Base-by-base conservation (phyloP, 768 basidiomycete species). In the Coprinopsis marcescibilis region DNA sequence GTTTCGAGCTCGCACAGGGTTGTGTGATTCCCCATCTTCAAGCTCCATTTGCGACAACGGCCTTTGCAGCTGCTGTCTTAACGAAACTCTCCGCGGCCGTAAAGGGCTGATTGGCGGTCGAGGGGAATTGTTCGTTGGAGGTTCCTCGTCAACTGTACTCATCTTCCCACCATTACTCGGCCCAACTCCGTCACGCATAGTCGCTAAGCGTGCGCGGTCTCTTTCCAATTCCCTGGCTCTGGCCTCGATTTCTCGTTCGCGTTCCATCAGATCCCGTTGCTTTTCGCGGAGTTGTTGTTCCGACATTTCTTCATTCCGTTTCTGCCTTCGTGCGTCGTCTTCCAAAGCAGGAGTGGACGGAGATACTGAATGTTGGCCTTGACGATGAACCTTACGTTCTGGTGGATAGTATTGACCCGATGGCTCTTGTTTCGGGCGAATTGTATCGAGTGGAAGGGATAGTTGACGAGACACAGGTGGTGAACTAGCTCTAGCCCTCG, bases 181-280 rank as follows among this genome's bases (percentile, higher is more conserved):
- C 11, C 27, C 50, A 35, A 50, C 48, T 15, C 59, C 64, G 30
- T 62, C 62, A 11, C 68, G 70, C 15, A 69, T 57, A 34, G 64
- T 70, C 43, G 63, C 53, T 33, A 76, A 51, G 37, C 64, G 62
- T 12, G 70, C 65, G 11, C 77, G 72, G 43, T 85, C 80, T 41
- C 66, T 65, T 46, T 85, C 81, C 17, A 85, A 58, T 53, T 84
- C 79, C 19, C 72, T 72, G 7, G 75, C 62, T 7, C 73, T 72
- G 53, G 73, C 62, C 44, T 76, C 65, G 39, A 84, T 65, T 20
- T 81, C 79, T 10, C 67, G 70, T 55, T 83, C 80, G 26, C 75
- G 67, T 43, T 77, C 68, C 17, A 64, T 66, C 13, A 83, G 63
- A 29, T 72, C 69, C 36, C 69, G 66, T 49, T 83, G 81, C 50